phyloP scores from a whole-genome alignment of 2,329 filamentous ascomycete genomes.

The Pyrenochaeta sp. region DNA sequence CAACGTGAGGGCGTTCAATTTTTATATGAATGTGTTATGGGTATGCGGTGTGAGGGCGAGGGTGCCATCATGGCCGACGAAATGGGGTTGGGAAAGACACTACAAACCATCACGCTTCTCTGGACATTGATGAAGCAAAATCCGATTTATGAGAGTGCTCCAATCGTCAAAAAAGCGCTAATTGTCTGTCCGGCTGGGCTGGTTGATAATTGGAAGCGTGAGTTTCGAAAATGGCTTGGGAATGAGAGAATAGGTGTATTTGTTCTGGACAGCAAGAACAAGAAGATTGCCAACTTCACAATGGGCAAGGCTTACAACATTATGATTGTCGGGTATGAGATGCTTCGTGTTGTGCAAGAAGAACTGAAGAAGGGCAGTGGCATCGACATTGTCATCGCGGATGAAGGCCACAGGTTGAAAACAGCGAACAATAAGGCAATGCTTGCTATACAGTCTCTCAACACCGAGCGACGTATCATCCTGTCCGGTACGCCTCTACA shows the following conservation, averaged over 20 bases:
- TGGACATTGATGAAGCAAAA: conserved; percentile 79
- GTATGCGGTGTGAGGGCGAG: conserved; percentile 71
- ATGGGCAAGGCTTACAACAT: conserved; percentile 72
- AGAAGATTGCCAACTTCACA: conserved; percentile 72
- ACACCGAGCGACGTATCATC: conserved; percentile 68
- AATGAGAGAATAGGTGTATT: conserved; percentile 75
- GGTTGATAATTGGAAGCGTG: conserved; percentile 76
- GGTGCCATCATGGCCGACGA: conserved; percentile 78
- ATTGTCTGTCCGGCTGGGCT: conserved; percentile 77
- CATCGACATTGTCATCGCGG: conserved; percentile 75
- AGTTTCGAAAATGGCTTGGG: conserved; percentile 78
- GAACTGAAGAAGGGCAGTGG: conserved; percentile 69
- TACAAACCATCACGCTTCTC: conserved; percentile 75
- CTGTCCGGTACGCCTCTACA: conserved; percentile 74
- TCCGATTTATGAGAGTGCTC: conserved; percentile 65
- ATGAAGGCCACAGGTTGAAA: conserved; percentile 74
- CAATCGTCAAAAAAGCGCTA: conserved; percentile 74
- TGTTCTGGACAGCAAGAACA: conserved; percentile 66
- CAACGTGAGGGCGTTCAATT: conserved; percentile 75
- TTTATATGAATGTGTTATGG: conserved; percentile 80
- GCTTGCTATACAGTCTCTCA: conserved; percentile 70
- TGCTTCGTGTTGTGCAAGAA: conserved; percentile 70
- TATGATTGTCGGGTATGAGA: conserved; percentile 79
- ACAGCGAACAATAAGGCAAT: conserved; percentile 74
- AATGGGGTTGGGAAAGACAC: conserved; percentile 78